A percentile compares a stretch with the other conserved stretches of the same genome.
Conservation (phyloP, 176 grass and related monocot species). For the Themeda triandra region DNA sequence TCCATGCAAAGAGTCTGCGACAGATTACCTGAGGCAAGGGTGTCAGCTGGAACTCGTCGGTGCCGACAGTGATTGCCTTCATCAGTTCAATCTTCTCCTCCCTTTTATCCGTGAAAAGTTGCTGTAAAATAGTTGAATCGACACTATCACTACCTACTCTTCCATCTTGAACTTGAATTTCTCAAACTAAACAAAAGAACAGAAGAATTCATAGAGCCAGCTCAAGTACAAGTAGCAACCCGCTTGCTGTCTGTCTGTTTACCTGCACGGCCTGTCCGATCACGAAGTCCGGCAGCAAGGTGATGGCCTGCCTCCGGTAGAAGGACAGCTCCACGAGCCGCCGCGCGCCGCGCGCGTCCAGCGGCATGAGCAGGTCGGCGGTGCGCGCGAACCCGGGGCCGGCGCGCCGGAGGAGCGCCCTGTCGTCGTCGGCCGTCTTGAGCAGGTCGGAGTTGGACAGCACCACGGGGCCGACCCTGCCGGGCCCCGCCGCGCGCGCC, state of each 20-base stretch:
- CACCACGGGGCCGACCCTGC: slow-evolving; percentile 52
- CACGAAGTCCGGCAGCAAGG: slow-evolving; percentile 62
- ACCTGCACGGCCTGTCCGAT: slow-evolving; percentile 45
- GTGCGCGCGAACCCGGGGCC: slow-evolving; percentile 12
- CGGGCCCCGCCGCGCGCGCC: slow-evolving; percentile 41
- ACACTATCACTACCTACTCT: not conserved
- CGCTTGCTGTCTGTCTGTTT: not conserved
- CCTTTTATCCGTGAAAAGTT: slow-evolving; percentile 49
- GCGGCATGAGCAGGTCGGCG: slow-evolving; percentile 53
- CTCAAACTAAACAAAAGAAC: not conserved
- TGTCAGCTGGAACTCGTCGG: slow-evolving; percentile 57
- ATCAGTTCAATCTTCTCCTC: slow-evolving; percentile 70
- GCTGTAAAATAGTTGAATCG: slow-evolving; percentile 30
- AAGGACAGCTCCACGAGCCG: slow-evolving; percentile 38
- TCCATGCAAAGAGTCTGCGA: not conserved
- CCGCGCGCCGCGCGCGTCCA: slow-evolving; percentile 16
- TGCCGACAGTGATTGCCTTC: slow-evolving; percentile 50
- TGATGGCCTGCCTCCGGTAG: slow-evolving; percentile 35
- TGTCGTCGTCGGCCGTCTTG: slow-evolving; percentile 59
- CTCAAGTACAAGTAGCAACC: not conserved
- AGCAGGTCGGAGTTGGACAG: slow-evolving; percentile 78
- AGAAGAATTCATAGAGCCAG: not conserved
- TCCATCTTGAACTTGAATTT: not conserved
- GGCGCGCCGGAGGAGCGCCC: slow-evolving; percentile 36
- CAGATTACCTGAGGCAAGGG: slow-evolving; percentile 56